Evolutionary conservation across 2,329 filamentous ascomycete species (phyloP), one percentile per base, ranked within the genome.

Genomic region (Mycosphaerella arachidis): DNA sequence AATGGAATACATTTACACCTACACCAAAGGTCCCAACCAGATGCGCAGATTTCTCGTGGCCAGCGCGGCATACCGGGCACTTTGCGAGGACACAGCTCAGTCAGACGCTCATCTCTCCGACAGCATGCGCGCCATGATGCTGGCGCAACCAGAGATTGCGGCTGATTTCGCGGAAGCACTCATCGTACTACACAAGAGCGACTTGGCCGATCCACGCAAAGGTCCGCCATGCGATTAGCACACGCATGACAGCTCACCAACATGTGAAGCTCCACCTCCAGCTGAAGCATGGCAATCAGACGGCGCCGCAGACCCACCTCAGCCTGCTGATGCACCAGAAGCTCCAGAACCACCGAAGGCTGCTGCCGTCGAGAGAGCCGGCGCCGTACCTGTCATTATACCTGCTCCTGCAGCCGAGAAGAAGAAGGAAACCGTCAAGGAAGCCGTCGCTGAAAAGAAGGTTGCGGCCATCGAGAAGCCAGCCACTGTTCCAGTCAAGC

Each of bases 1-100:
- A 31, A 65, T 74, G 37, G 72, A 74, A 58, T 75, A 74, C 66
- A 68, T 74, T 51, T 74, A 73, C 67, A 62, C 64, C 20, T 66
- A 61, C 62, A 72, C 70, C 4, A 30, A 53, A 12, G 55, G 40
- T 13, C 62, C 69, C 8, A 70, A 70, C 56, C 58, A 48, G 16
- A 70, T 75, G 72, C 68, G 71, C 43, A 61, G 57, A 46, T 75
- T 74, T 64, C 68, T 74, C 35, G 56, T 70, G 29, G 52, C 59
- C 24, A 73, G 71, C 3, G 72, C 72, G 9, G 72, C 71, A 6
- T 73, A 68, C 56, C 66, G 71, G 27, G 58, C 60, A 10, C 58
- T 74, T 20, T 67, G 65, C 55, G 69, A 71, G 52, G 37, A 59
- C 4, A 53, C 57, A 9, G 29, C 65, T 10, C 57, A 53, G 24